Percentiles rank a stretch among this genome's conserved stretches.
Conservation (phyloP, 1,139 yeast genomes). For the Lodderomyces elongisporus region DNA sequence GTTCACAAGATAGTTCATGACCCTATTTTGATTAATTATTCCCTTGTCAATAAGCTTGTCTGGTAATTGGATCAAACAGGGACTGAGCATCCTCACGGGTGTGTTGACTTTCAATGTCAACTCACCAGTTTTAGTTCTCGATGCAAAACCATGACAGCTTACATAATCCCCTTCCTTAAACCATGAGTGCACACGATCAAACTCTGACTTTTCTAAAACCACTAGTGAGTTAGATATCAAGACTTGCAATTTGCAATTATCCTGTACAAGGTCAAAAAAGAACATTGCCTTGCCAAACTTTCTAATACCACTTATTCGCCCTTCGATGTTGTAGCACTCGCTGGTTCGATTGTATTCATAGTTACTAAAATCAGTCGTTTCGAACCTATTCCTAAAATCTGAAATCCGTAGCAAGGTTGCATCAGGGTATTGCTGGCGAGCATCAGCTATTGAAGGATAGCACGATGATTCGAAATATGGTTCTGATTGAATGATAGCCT, state of each 20-base stretch:
- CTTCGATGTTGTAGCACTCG: slow-evolving; percentile 36
- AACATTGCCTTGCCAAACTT: slow-evolving; percentile 62
- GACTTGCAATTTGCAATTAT: slow-evolving; percentile 50
- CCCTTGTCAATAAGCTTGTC: slow-evolving; percentile 51
- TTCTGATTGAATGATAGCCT: no score
- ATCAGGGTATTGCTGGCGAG: no score
- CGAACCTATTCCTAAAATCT: neutral
- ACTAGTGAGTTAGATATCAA: slow-evolving; percentile 53
- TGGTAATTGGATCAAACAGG: slow-evolving; percentile 64
- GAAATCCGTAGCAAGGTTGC: no score
- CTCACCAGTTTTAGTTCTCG: slow-evolving; percentile 73
- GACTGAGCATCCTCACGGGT: slow-evolving; percentile 52
- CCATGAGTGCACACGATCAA: slow-evolving; percentile 38
- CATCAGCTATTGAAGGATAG: no score
- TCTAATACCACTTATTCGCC: slow-evolving; percentile 54
- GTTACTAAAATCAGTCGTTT: slow-evolving; percentile 18
- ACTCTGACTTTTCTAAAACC: slow-evolving; percentile 35
- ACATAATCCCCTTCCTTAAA: slow-evolving; percentile 71
- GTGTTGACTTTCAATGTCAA: slow-evolving; percentile 60
- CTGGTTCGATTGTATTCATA: slow-evolving; percentile 14
- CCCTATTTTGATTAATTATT: slow-evolving; percentile 62
- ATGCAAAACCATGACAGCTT: slow-evolving; percentile 62
- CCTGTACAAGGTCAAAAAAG: slow-evolving; percentile 65
- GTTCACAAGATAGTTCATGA: slow-evolving; percentile 69
- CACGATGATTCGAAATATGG: no score